phyloP scores from a whole-genome alignment of 208 protist genomes.

The Tetramitus jugosus region DNA sequence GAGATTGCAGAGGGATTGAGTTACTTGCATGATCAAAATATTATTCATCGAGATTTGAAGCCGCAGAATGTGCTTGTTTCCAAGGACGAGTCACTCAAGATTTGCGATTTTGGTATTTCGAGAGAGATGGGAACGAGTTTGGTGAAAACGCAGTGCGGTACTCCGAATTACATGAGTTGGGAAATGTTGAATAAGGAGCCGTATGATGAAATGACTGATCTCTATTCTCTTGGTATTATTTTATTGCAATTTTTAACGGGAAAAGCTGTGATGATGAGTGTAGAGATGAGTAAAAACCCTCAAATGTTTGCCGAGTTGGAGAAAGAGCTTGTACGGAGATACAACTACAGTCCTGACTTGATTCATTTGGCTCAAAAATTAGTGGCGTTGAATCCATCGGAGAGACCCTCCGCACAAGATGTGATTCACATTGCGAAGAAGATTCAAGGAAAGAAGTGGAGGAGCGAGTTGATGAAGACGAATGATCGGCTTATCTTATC shows the following conservation, averaged over 20 bases:
- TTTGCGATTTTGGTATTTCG: conserved; percentile 18
- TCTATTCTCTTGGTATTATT: not conserved
- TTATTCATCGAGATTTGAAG: not conserved
- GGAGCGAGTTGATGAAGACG: too few relatives aligned
- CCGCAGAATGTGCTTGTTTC: conserved; percentile 1
- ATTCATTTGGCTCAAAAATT: too few relatives aligned
- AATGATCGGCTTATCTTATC: too few relatives aligned
- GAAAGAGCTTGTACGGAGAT: too few relatives aligned
- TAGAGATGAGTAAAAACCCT: too few relatives aligned
- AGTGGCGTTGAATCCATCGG: too few relatives aligned
- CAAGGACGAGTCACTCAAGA: not conserved
- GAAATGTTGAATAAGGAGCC: conserved; percentile 17
- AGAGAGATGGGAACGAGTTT: not conserved
- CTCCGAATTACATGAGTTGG: not conserved
- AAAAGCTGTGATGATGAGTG: too few relatives aligned
- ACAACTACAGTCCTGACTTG: too few relatives aligned
- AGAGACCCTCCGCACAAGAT: too few relatives aligned
- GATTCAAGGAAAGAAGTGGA: too few relatives aligned
- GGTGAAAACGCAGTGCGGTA: not conserved
- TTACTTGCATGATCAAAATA: not conserved
- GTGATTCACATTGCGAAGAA: too few relatives aligned
- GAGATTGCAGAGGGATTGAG: not conserved
- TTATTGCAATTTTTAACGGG: conserved; percentile 15
- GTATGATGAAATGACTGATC: conserved; percentile 1
- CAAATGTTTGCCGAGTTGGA: too few relatives aligned